Percentiles rank a stretch among this genome's conserved stretches.
phyloP scores from a whole-genome alignment of 805 yeast species.

The Grigorovia humatica region DNA sequence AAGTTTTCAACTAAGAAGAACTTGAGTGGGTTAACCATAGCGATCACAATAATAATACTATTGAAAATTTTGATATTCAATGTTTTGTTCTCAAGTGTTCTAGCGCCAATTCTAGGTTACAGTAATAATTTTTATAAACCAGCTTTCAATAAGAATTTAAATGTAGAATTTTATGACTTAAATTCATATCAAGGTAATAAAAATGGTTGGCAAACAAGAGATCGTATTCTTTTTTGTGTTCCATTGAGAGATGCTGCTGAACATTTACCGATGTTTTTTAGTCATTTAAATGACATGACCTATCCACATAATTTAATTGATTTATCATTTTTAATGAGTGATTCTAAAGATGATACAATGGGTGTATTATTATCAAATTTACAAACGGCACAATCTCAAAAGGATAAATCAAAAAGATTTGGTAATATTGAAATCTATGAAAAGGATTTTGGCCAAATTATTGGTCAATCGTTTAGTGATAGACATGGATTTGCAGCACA shows the following conservation, averaged over 20 bases:
- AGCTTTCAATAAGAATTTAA: constrained; percentile 23
- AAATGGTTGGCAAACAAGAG: constrained; percentile 71
- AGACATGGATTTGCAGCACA: constrained; percentile 95
- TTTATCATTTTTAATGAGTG: constrained; percentile 76
- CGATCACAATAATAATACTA: neutral
- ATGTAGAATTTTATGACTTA: constrained; percentile 65
- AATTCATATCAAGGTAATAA: constrained; percentile 51
- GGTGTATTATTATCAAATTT: constrained; percentile 50
- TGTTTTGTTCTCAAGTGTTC: neutral
- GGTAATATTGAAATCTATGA: constrained; percentile 82
- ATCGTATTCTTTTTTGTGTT: constrained; percentile 73
- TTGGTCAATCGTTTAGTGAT: constrained; percentile 88
- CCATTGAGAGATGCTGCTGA: constrained; percentile 89
- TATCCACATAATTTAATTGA: constrained; percentile 85
- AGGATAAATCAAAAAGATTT: constrained; percentile 52
- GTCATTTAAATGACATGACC: constrained; percentile 66
- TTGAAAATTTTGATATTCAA: neutral
- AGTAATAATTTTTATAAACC: neutral
- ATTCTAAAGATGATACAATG: constrained; percentile 82
- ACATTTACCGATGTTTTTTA: constrained; percentile 82
- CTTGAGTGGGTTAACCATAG: neutral
- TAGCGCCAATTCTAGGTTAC: neutral
- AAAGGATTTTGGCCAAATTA: constrained; percentile 86
- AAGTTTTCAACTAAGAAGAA: neutral
- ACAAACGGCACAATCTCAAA: constrained; percentile 52